Evolutionary conservation across 371 early-diverging fungal genomes (phyloP), one percentile per base, ranked within the genome.

Genomic region (Haplosporangium sp.): DNA sequence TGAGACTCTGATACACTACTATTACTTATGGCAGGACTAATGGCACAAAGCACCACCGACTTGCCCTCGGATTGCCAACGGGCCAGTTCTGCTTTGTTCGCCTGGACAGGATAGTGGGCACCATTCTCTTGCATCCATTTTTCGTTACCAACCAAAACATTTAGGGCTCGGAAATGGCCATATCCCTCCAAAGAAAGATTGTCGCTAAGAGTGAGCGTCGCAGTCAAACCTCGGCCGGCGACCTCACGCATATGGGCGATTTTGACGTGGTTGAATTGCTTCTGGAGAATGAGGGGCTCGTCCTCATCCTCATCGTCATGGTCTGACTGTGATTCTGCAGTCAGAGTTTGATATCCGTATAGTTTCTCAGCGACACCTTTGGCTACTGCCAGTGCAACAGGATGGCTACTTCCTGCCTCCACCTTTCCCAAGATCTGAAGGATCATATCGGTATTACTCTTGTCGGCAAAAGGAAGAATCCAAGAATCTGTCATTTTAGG

Each of bases 71-170:
- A 58, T 76, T 92, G 90, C 93, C 92, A 92, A 2, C 72, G 67
- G 0, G 66, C 69, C 20, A 90, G 62, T 20, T 84, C 85, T 0
- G 86, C 84, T 61, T 40, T 55, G 15, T 19, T 4, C 9, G 64
- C 62, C 7, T 67, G 65, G n/a, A 69, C 81, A 7, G 85, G 84
- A 45, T 86, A 87, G 4, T 85, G 83, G 2, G 92, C 92, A 3
- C 83, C 78, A 40, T 92, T 91, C 68, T 89, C 89, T 38, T 88
- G 74, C 89, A 92, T 92, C 93, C 93, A 94, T 40, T 87, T 87
- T 59, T 89, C 87, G 63, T 91, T 93, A 2, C 93, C 93, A 37
- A 92, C 76, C 67, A 89, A 86, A 0, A 89, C 86, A 52, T 88
- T 88, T 20, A 89, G 47, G 0, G 85, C 87, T 2, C 87, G 85